Conservation (phyloP, 2,329 filamentous ascomycete genomes). For the Diaporthe sp. region DNA sequence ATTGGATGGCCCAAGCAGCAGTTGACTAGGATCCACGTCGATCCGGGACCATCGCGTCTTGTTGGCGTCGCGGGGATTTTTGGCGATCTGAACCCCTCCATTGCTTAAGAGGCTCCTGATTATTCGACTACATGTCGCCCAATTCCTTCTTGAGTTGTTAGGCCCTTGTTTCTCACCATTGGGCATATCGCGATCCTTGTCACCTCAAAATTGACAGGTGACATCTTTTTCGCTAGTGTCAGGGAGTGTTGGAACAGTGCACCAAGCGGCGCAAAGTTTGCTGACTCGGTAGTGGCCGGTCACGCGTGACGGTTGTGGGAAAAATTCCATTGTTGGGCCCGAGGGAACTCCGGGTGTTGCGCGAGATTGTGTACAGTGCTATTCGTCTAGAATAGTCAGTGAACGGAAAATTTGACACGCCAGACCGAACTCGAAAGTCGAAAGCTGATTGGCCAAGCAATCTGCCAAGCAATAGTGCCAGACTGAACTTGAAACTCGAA, state of each 20-base stretch:
- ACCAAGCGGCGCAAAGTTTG: conserved; percentile 31
- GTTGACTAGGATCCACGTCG: conserved; percentile 38
- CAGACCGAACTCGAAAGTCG: no score
- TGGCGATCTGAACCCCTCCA: conserved; percentile 30
- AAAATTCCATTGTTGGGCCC: conserved; percentile 28
- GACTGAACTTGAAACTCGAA: no score
- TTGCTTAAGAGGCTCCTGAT: neutral
- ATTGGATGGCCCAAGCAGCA: conserved; percentile 30
- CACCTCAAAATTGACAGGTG: neutral
- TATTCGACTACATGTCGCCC: neutral
- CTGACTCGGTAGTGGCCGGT: conserved; percentile 35
- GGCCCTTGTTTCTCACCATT: neutral
- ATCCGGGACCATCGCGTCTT: conserved; percentile 34
- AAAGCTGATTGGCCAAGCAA: no score
- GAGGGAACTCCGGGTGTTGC: conserved; percentile 14
- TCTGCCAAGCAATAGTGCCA: no score
- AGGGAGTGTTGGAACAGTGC: neutral
- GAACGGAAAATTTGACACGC: no score
- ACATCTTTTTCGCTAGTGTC: conserved; percentile 1
- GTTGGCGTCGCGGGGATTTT: conserved; percentile 38
- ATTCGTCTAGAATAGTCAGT: no score
- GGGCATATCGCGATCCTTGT: neutral
- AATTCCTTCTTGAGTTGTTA: neutral
- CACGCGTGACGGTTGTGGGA: conserved; percentile 25
- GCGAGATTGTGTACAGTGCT: conserved; percentile 6